Conservation (phyloP, 768 basidiomycete genomes). For the Brasilioporus rufonigricans region DNA sequence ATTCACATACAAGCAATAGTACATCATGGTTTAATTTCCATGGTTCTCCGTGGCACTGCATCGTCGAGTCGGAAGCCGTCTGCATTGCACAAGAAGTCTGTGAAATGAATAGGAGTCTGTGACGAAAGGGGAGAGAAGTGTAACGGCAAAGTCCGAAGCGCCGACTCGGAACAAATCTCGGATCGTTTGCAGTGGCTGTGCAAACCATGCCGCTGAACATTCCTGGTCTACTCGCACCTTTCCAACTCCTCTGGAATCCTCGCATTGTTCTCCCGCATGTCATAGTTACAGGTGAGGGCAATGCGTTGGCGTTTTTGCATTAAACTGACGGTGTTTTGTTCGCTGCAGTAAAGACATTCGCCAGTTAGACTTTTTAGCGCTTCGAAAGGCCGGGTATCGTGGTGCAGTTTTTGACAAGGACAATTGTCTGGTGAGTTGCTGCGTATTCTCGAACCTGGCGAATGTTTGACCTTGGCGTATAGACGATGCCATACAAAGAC, state of each 20-base stretch:
- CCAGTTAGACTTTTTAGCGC: conserved; percentile 71
- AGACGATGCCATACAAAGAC: conserved; percentile 85
- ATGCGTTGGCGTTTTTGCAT: background rate
- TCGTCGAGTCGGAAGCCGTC: background rate
- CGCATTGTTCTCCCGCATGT: conserved; percentile 67
- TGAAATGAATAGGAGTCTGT: background rate
- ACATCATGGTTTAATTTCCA: background rate
- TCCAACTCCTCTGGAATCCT: conserved; percentile 68
- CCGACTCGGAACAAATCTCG: background rate
- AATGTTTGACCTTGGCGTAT: background rate
- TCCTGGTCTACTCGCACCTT: conserved; percentile 64
- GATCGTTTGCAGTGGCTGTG: background rate
- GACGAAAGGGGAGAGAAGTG: background rate
- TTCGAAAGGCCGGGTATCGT: conserved; percentile 74
- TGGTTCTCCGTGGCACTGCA: background rate
- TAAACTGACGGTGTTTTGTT: conserved; percentile 11
- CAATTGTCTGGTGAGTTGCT: conserved; percentile 78
- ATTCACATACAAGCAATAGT: conserved; percentile 12
- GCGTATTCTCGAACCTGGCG: too few species aligned
- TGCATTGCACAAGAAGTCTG: background rate
- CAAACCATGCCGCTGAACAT: conserved; percentile 68
- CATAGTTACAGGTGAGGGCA: conserved; percentile 56
- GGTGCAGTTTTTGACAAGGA: conserved; percentile 98
- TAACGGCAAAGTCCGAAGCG: conserved; percentile 1
- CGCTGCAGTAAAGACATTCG: conserved; percentile 72